These are phyloP conservation scores for Pichia sp. DNA, from an alignment of 1,139 yeast genomes.

Conservation along the genomic window DNA sequence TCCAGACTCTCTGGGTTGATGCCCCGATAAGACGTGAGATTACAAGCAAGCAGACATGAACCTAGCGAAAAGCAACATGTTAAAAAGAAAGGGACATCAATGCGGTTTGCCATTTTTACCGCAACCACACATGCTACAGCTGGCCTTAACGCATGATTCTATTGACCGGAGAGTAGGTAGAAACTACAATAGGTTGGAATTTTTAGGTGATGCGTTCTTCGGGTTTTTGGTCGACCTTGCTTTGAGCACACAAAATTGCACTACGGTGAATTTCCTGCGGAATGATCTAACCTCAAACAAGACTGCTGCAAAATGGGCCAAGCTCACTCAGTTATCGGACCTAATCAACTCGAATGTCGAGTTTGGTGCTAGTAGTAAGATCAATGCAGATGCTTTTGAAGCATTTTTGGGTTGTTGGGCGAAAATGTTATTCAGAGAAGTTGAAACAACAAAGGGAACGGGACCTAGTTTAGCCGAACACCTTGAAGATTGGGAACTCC, in stretches of 20 bases:
- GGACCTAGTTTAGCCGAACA: not conserved
- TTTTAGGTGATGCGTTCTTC: slow-evolving; percentile 8
- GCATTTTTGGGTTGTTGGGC: slow-evolving; percentile 5
- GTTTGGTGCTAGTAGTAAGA: not conserved
- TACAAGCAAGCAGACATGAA: too few species aligned
- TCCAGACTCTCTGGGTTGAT: too few species aligned
- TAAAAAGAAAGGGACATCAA: too few species aligned
- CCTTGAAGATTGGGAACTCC: not conserved
- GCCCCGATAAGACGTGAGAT: too few species aligned
- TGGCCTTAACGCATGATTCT: slow-evolving; percentile 2
- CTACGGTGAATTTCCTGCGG: not conserved
- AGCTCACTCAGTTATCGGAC: not conserved
- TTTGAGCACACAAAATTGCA: not conserved
- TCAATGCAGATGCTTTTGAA: slow-evolving; percentile 10
- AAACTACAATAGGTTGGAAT: slow-evolving; percentile 8
- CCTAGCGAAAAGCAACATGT: too few species aligned
- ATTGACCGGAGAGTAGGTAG: not conserved
- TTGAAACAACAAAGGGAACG: too few species aligned
- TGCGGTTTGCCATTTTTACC: not conserved
- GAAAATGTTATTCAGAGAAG: not conserved
- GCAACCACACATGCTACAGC: not conserved
- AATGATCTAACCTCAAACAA: not conserved
- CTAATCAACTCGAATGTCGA: not conserved
- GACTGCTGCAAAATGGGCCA: not conserved
- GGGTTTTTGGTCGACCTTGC: not conserved